Base-by-base conservation (phyloP, 1,139 yeast genomes). In the Hansenula lynferdii region DNA sequence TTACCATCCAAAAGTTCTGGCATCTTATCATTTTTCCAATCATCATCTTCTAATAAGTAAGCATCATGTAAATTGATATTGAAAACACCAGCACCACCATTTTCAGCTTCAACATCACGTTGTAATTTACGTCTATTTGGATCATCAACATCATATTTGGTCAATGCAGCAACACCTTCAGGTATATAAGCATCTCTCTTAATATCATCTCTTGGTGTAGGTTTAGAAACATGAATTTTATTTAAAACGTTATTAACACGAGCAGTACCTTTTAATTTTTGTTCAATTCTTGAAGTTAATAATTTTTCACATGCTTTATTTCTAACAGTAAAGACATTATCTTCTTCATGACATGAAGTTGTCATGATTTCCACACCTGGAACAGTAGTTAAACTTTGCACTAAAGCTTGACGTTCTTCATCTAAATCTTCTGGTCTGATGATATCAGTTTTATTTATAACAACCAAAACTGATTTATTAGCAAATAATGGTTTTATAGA, bases 41-140 rank as follows among this genome's bases (percentile, higher is more conserved):
- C 95, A 34, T 90, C 97, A 58, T 94, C 94, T 51, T 92, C 98
- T 52, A 92, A 72, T 45, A 92, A 56, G 66, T 92, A 92, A 55
- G 83, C 84, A 56, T 90, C 97, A 65, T 89, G 86, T 68, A 90
- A 74, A 69, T 94, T 87, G 56, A 92, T 79, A 68, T 89, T 92
- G 72, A 70, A 92, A 28, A 92, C 98, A 73, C 98, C 98, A 23
- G 98, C 97, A 61, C 98, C 98, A 58, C 98, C 98, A 55, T 92
- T 87, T 62, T 85, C 96, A 34, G 75, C 83, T 67, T 92, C 98
- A 48, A 89, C 71, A 58, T 92, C 98, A 58, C 86, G 78, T 31
- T 95, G 89, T 57, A 92, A 73, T 50, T 60, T 72, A 58, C 92
- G 79, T 65, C 96, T 79, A 55, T 83, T 72, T 51, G 96, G 95